A percentile compares a stretch with the other conserved stretches of the same genome.
Evolutionary conservation across 805 yeast species (phyloP).

Genomic region (Cyberlindnera euphorbiiphila): DNA sequence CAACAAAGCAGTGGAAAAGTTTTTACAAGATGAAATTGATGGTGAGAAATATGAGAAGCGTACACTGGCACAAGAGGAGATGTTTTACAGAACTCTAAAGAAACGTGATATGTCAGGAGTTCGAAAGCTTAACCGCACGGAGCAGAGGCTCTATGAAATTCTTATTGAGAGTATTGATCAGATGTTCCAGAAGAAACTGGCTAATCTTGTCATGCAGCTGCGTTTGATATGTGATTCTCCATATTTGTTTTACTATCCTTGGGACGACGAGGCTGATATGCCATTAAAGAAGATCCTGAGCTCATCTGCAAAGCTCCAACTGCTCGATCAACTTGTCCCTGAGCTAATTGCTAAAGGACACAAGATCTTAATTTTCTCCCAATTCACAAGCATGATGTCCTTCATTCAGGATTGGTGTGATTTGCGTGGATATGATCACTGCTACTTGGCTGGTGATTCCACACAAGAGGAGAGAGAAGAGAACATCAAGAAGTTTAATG

Average conservation of each 20-base stretch:
- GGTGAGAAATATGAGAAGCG: slow-evolving; percentile 27
- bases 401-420: slow-evolving; percentile 72
- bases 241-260: slow-evolving; percentile 78
- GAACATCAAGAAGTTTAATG: slow-evolving; percentile 49
- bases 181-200: slow-evolving; percentile 49
- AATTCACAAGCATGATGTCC: slow-evolving; percentile 81
- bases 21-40: slow-evolving; percentile 37
- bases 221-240: slow-evolving; percentile 86
- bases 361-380: slow-evolving; percentile 79
- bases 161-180: slow-evolving; percentile 32
- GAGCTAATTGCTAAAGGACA: slow-evolving; percentile 48
- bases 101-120: slow-evolving; percentile 6
- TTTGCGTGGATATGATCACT: slow-evolving; percentile 39
- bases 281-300: slow-evolving; percentile 40
- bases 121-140: slow-evolving; percentile 5
- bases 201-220: slow-evolving; percentile 77
- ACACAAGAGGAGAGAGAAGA: slow-evolving; percentile 61
- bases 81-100: slow-evolving; percentile 13
- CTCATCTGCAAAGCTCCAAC: slow-evolving; percentile 69
- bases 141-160: slow-evolving; percentile 12
- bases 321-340: slow-evolving; percentile 60
- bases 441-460: slow-evolving; percentile 77
- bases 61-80: slow-evolving; percentile 14
- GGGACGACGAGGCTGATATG: slow-evolving; percentile 41
- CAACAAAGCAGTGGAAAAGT: slow-evolving; percentile 36